Percentiles rank a stretch among this genome's conserved stretches.
These are phyloP conservation scores for Aspergillus cejpii DNA, from an alignment of 2,329 filamentous ascomycete species.

Conservation along the genomic window DNA sequence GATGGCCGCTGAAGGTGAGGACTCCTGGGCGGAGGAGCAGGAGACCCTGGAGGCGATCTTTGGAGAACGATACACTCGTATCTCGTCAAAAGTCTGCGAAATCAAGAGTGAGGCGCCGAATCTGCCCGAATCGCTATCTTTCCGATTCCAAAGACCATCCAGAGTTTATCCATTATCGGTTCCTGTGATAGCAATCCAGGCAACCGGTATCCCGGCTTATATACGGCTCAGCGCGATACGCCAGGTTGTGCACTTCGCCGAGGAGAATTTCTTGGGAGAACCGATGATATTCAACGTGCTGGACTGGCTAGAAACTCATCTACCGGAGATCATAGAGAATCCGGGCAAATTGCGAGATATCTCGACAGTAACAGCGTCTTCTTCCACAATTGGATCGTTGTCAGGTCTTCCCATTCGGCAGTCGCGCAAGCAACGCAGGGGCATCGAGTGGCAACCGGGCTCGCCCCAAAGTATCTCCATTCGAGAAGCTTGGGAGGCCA, in stretches of 20 bases:
- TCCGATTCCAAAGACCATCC: slow-evolving; percentile 65
- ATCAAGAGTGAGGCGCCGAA: slow-evolving; percentile 55
- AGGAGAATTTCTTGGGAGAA: slow-evolving; percentile 66
- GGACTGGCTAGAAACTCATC: slow-evolving; percentile 84
- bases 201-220: slow-evolving; percentile 72
- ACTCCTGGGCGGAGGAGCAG: slow-evolving; percentile 79
- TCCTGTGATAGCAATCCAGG: slow-evolving; percentile 62
- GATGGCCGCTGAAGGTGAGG: slow-evolving; percentile 32
- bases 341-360: slow-evolving; percentile 81
- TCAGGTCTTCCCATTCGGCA: slow-evolving; percentile 24
- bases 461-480: slow-evolving; percentile 53
- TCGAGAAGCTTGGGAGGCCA: slow-evolving; percentile 58
- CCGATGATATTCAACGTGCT: slow-evolving; percentile 86
- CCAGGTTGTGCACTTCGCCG: slow-evolving; percentile 64
- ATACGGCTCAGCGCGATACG: slow-evolving; percentile 85
- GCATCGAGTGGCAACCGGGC: slow-evolving; percentile 59
- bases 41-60: slow-evolving; percentile 79
- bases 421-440: slow-evolving; percentile 45
- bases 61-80: slow-evolving; percentile 60
- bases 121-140: slow-evolving; percentile 41
- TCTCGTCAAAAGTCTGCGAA: slow-evolving; percentile 60
- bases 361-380: slow-evolving; percentile 62
- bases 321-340: slow-evolving; percentile 72
- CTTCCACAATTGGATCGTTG: slow-evolving; percentile 11
- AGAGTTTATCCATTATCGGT: slow-evolving; percentile 62